A percentile compares a stretch with the other conserved stretches of the same genome.
Conservation (phyloP, 495 filamentous ascomycete genomes). For the Penicillium paradoxum region DNA sequence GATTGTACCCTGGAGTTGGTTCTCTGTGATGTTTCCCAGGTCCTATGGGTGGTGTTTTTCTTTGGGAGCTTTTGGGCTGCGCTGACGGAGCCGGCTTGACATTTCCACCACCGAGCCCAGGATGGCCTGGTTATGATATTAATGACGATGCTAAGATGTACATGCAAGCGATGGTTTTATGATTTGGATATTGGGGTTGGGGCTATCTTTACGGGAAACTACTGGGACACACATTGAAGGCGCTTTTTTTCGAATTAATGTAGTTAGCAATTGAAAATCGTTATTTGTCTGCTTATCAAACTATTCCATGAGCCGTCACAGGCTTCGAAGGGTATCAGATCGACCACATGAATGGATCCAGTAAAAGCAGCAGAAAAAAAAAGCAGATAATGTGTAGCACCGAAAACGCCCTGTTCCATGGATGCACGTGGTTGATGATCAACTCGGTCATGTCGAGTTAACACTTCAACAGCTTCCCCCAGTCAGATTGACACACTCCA, state of each 20-base stretch:
- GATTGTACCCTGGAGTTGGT: slow-evolving; percentile 19
- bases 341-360: slow-evolving; percentile 7
- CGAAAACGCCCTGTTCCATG: slow-evolving; percentile 9
- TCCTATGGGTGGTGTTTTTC: slow-evolving; percentile 19
- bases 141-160: slow-evolving; percentile 45
- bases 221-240: slow-evolving; percentile 16
- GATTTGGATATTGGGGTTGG: slow-evolving; percentile 26
- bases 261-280: slow-evolving; percentile 25
- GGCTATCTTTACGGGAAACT: slow-evolving; percentile 15
- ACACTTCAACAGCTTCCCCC: background rate
- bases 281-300: slow-evolving; percentile 18
- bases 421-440: background rate
- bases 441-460: background rate
- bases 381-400: slow-evolving; percentile 13
- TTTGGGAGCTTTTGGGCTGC: slow-evolving; percentile 33
- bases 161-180: slow-evolving; percentile 41
- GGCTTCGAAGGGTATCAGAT: slow-evolving; percentile 25
- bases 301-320: background rate
- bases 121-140: slow-evolving; percentile 42
- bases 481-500: background rate
- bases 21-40: slow-evolving; percentile 15
- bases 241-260: slow-evolving; percentile 16
- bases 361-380: background rate
- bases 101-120: slow-evolving; percentile 25
- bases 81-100: slow-evolving; percentile 24